Evolutionary conservation across 225 moss, liverwort and hornwort species (phyloP).

Genomic region (Ulota crispa): DNA sequence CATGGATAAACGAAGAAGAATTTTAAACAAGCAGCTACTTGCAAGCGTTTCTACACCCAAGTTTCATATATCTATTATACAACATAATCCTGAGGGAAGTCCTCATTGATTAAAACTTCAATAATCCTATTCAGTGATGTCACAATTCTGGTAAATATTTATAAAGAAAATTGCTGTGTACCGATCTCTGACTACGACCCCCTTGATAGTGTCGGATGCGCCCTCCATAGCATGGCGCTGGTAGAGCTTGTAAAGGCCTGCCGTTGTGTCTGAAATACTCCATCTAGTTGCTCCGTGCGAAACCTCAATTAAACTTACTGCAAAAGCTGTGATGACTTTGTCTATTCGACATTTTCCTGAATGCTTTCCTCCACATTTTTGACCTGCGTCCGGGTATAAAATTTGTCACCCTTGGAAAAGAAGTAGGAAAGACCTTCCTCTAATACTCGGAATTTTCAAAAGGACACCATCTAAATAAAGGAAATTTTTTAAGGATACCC

Average conservation of each 20-base stretch:
- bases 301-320: slow-evolving; percentile 35
- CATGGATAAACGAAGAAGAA: neutral
- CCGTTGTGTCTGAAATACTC: slow-evolving; percentile 59
- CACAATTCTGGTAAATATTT: neutral
- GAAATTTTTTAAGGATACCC: too few species aligned
- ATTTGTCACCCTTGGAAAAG: too few species aligned
- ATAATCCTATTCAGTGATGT: neutral
- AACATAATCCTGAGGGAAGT: neutral
- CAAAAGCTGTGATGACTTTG: slow-evolving; percentile 36
- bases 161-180: neutral
- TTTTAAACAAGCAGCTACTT: neutral
- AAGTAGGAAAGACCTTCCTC: too few species aligned
- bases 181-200: slow-evolving; percentile 35
- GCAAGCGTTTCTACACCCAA: neutral
- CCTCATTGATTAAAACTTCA: neutral
- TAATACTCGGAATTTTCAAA: too few species aligned
- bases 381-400: slow-evolving; percentile 20
- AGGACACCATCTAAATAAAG: too few species aligned
- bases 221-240: slow-evolving; percentile 42
- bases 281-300: slow-evolving; percentile 50
- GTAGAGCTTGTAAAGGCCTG: slow-evolving; percentile 57
- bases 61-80: too few species aligned
- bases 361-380: slow-evolving; percentile 54
- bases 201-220: slow-evolving; percentile 38
- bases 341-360: slow-evolving; percentile 40